A percentile compares a stretch with the other conserved stretches of the same genome.
These are phyloP conservation scores for Triglochin maritima DNA, from an alignment of 106 monocot species.

Conservation along the genomic window DNA sequence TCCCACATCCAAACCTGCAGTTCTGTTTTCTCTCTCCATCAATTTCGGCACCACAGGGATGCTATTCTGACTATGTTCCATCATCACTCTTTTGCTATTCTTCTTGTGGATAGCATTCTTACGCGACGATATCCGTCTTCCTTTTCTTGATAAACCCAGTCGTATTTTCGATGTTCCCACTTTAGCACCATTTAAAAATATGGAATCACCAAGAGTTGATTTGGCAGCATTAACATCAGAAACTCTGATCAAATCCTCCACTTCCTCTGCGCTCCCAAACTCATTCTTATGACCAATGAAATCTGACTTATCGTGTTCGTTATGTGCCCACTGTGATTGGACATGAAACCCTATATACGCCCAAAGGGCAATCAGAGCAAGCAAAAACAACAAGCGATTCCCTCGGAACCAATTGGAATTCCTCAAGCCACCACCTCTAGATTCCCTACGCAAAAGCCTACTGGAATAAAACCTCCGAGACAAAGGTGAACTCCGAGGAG, in stretches of 20 bases:
- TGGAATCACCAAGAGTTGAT: conserved; percentile 6
- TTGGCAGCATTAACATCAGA: conserved; percentile 10
- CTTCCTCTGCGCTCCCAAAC: conserved; percentile 5
- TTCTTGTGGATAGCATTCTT: conserved; percentile 14
- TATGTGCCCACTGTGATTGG: conserved; percentile 84
- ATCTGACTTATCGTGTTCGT: conserved; percentile 32
- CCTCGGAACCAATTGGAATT: conserved; percentile 45
- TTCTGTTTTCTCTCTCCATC: conserved; percentile 11
- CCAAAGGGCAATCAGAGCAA: conserved; percentile 68
- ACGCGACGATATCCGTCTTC: conserved; percentile 12
- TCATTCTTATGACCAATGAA: conserved; percentile 29
- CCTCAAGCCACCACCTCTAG: conserved; percentile 6
- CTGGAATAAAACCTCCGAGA: conserved; percentile 29
- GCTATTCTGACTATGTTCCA: conserved; percentile 8
- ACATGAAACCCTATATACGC: conserved; percentile 72
- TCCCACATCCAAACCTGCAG: conserved; percentile 29
- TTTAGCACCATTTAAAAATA: conserved; percentile 2
- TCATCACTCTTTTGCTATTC: conserved; percentile 10
- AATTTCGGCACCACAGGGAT: conserved; percentile 7
- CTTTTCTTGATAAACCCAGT: conserved; percentile 21
- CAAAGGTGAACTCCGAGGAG: conserved; percentile 40
- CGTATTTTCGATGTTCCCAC: conserved; percentile 8
- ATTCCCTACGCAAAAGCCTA: conserved; percentile 41
- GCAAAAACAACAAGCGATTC: conserved; percentile 52
- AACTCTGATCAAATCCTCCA: conserved; percentile 12